phyloP scores from a whole-genome alignment of 306 rosid species.

The Bauhinia variegata region DNA sequence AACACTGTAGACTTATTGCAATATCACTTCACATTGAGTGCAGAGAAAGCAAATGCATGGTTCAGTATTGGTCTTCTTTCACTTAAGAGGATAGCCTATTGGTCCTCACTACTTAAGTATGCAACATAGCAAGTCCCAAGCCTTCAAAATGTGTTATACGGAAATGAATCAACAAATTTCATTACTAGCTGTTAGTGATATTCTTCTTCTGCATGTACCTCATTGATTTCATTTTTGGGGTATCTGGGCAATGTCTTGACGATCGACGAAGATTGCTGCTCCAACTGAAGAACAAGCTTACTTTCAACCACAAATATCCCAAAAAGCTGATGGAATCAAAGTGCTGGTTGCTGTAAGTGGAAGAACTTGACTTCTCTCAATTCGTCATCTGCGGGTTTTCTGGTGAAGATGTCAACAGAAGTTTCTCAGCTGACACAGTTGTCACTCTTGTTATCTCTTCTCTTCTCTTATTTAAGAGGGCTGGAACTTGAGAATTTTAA shows the following conservation, averaged over 20 bases:
- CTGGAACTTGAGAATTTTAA: conserved; percentile 24
- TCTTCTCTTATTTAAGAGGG: neutral
- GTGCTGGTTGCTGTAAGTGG: conserved; percentile 30
- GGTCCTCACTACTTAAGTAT: no score
- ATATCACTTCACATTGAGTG: no score
- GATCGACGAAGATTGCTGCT: conserved; percentile 19
- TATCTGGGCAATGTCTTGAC: neutral
- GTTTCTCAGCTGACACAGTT: conserved; percentile 42
- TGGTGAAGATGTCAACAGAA: conserved; percentile 40
- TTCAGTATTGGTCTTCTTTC: no score
- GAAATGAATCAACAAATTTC: neutral
- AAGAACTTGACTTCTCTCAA: conserved; percentile 35
- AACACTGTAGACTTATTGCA: no score
- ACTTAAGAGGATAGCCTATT: no score
- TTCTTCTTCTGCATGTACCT: conserved; percentile 19
- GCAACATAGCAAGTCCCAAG: no score
- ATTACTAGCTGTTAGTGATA: conserved; percentile 26
- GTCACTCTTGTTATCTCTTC: conserved; percentile 45
- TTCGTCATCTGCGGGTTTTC: conserved; percentile 42
- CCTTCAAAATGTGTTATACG: no score
- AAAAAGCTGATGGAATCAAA: conserved; percentile 43
- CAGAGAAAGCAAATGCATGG: no score
- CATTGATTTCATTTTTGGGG: neutral
- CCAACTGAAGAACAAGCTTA: conserved; percentile 32
- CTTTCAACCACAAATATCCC: neutral